phyloP scores from a whole-genome alignment of 2,329 filamentous ascomycete species.

The Fusarium sulawesiense region DNA sequence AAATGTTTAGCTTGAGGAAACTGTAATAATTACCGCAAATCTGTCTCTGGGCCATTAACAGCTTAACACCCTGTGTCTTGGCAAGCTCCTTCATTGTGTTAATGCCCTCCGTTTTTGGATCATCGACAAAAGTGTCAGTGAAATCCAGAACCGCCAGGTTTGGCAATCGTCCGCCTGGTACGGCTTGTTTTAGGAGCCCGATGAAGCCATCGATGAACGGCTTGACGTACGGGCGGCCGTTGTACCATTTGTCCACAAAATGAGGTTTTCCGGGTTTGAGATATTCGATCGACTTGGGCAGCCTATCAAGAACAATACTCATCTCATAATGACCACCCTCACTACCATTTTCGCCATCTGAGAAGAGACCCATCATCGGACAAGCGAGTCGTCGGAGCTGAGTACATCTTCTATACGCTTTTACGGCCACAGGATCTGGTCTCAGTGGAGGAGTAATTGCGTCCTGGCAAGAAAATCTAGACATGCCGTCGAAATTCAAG shows the following conservation, averaged over 20 bases:
- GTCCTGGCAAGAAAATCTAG: accelerated
- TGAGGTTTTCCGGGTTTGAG: not conserved
- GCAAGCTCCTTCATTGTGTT: not conserved
- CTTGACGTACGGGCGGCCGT: not conserved
- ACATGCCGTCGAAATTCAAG: not conserved
- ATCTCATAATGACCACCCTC: not conserved
- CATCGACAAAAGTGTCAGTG: not conserved
- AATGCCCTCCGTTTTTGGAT: not conserved
- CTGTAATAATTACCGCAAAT: not conserved
- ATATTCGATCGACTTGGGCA: not conserved
- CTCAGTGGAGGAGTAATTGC: not conserved
- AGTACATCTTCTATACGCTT: accelerated
- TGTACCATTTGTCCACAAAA: not conserved
- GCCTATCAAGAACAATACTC: not conserved
- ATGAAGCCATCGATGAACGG: not conserved
- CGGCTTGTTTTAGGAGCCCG: accelerated
- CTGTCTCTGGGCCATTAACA: accelerated
- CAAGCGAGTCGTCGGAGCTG: not conserved
- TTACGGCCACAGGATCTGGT: not conserved
- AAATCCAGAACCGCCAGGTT: not conserved
- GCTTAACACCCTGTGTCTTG: not conserved
- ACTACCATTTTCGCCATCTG: not conserved
- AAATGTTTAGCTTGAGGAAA: not conserved
- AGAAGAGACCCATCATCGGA: not conserved
- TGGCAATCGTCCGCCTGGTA: not conserved